Base-by-base conservation (phyloP, 768 basidiomycete genomes). In the Agaricus blazei region DNA sequence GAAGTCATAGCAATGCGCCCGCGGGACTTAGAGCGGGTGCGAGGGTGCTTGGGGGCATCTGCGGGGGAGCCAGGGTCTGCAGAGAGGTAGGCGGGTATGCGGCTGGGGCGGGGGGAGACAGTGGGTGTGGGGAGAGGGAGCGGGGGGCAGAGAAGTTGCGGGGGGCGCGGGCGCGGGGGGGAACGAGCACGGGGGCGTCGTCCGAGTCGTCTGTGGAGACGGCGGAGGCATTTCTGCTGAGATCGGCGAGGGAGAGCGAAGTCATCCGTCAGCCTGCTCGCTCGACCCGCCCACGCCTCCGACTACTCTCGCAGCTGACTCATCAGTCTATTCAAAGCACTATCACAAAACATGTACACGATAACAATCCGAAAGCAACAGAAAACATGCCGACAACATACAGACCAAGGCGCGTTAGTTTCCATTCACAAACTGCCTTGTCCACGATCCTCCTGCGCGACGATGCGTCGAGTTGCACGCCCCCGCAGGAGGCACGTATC, bases 151-250 rank as follows among this genome's bases (percentile, higher is more conserved):
- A 84, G 72, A 85, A 88, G 0, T 78, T 81, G 43, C 86, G 81
- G 6, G 78, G 68, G 5, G 84, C 83, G 4, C 85, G 80, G 28
- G 75, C 76, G 0, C 78, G 74, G 12, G 78, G 72, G 6, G 77
- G 73, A 26, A 77, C 62, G 37, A 73, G 52, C 48, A 73, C 68
- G 43, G 73, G 73, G 49, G 72, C 70, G 41, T 74, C 75, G 56
- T 75, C 73, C 37, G 84, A 84, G 64, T 76, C 79, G 58, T 82
- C 84, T 41, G 77, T 82, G 0, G 86, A 88, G 54, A 89, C 86
- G 65, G 87, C 88, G 11, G 87, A 88, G 1, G 87, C 77, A 72
- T 88, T 88, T 66, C 88, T 80, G 72, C 83, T 85, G 49, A 89
- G 77, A 65, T 85, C 82, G 48, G 84, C 82, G 54, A 89, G 64